Evolutionary conservation across 2,329 filamentous ascomycete genomes (phyloP).

Genomic region (Fusarium hainanense): DNA sequence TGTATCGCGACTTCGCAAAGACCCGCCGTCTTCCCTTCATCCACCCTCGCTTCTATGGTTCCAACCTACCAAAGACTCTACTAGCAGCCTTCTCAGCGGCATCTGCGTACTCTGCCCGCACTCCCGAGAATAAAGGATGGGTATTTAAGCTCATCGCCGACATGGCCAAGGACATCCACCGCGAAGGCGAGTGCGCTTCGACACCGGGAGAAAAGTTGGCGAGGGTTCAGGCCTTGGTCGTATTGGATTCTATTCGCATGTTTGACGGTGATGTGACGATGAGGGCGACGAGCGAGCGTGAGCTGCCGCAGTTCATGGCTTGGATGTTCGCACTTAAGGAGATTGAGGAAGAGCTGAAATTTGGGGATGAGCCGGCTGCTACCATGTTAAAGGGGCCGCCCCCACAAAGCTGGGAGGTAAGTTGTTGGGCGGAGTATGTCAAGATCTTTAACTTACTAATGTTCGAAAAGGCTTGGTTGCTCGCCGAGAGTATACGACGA

Average conservation of each 20-base stretch:
- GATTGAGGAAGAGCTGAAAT: slow-evolving; percentile 51
- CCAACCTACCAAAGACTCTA: slow-evolving; percentile 54
- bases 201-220: slow-evolving; percentile 55
- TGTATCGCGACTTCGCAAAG: slow-evolving; percentile 52
- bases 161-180: slow-evolving; percentile 51
- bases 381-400: slow-evolving; percentile 47
- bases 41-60: slow-evolving; percentile 56
- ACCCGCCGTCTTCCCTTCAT: slow-evolving; percentile 56
- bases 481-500: slow-evolving; percentile 56
- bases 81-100: slow-evolving; percentile 55
- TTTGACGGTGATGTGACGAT: slow-evolving; percentile 58
- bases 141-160: slow-evolving; percentile 55
- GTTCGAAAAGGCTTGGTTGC: slow-evolving; percentile 52
- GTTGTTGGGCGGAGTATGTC: not conserved
- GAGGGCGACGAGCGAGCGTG: slow-evolving; percentile 55
- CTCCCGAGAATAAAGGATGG: slow-evolving; percentile 53
- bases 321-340: slow-evolving; percentile 53
- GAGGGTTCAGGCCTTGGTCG: slow-evolving; percentile 56
- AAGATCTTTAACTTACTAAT: not conserved
- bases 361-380: slow-evolving; percentile 36
- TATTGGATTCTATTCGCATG: slow-evolving; percentile 56
- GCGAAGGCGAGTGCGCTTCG: slow-evolving; percentile 48
- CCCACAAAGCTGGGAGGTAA: slow-evolving; percentile 57
- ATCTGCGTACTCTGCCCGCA: slow-evolving; percentile 53
- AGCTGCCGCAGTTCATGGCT: slow-evolving; percentile 49